phyloP scores from a whole-genome alignment of 2,329 filamentous ascomycete genomes.

The Exophiala bonariae region DNA sequence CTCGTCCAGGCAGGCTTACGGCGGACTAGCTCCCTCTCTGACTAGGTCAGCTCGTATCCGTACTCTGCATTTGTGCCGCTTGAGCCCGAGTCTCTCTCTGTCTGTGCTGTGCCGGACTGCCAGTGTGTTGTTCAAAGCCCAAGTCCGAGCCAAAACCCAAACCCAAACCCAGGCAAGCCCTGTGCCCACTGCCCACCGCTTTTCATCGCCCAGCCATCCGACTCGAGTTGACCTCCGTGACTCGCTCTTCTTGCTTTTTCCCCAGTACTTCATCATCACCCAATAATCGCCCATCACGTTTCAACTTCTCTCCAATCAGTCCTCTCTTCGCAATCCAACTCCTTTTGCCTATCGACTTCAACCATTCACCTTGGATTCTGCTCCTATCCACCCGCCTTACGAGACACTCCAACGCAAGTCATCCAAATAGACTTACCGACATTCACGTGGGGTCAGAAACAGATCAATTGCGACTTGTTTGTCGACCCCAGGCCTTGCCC shows the following conservation, averaged over 20 bases:
- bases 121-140: too few species aligned
- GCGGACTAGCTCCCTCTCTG: too few species aligned
- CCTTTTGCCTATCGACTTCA: conserved; percentile 20
- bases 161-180: too few species aligned
- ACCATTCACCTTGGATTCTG: conserved; percentile 6
- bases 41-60: too few species aligned
- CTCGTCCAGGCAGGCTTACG: too few species aligned
- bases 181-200: too few species aligned
- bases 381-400: conserved; percentile 4
- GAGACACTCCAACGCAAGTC: conserved; percentile 10
- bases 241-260: conserved; percentile 13
- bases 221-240: too few species aligned
- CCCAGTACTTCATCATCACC: conserved; percentile 6
- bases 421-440: conserved; percentile 8
- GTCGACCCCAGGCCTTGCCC: neutral
- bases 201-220: too few species aligned
- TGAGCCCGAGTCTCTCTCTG: too few species aligned
- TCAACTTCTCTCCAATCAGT: conserved; percentile 24
- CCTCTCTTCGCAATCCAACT: conserved; percentile 8
- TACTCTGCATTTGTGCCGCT: too few species aligned
- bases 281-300: conserved; percentile 24
- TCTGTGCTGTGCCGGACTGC: too few species aligned
- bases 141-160: too few species aligned
- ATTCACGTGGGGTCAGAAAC: neutral
- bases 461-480: neutral